These are phyloP conservation scores for Aspergillus fijiensis DNA, from an alignment of 2,329 filamentous ascomycete species.

Conservation along the genomic window DNA sequence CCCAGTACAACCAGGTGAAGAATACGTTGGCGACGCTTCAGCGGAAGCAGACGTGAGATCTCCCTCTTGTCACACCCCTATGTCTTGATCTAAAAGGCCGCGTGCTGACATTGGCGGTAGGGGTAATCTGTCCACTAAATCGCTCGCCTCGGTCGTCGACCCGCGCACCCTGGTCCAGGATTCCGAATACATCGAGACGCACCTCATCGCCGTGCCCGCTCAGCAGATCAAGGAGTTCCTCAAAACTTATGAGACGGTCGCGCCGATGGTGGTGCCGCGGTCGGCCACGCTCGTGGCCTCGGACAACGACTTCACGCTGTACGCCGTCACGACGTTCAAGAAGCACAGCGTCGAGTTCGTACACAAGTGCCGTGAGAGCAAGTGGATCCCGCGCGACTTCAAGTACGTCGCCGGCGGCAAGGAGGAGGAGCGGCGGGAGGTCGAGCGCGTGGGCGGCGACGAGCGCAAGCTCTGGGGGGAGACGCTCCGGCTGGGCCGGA, in stretches of 20 bases:
- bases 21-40: conserved; percentile 77
- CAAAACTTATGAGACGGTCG: conserved; percentile 81
- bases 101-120: conserved; percentile 44
- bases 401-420: conserved; percentile 86
- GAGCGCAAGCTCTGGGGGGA: conserved; percentile 93
- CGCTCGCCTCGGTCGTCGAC: conserved; percentile 83
- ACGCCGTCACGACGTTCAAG: conserved; percentile 88
- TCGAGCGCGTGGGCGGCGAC: conserved; percentile 77
- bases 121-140: conserved; percentile 92
- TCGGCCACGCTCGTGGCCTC: conserved; percentile 76
- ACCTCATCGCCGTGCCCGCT: conserved; percentile 84
- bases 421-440: conserved; percentile 84
- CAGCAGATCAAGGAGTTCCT: conserved; percentile 83
- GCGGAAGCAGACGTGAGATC: conserved; percentile 76
- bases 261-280: conserved; percentile 90
- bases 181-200: conserved; percentile 95
- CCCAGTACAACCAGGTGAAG: conserved; percentile 90
- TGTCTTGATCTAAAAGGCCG: neutral
- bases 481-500: conserved; percentile 78
- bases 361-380: conserved; percentile 86
- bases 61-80: neutral
- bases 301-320: conserved; percentile 87
- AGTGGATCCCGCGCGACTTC: conserved; percentile 94
- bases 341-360: conserved; percentile 85
- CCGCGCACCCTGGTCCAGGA: conserved; percentile 77